Evolutionary conservation across 2,329 filamentous ascomycete species (phyloP).

Genomic region (Knufia petricola): DNA sequence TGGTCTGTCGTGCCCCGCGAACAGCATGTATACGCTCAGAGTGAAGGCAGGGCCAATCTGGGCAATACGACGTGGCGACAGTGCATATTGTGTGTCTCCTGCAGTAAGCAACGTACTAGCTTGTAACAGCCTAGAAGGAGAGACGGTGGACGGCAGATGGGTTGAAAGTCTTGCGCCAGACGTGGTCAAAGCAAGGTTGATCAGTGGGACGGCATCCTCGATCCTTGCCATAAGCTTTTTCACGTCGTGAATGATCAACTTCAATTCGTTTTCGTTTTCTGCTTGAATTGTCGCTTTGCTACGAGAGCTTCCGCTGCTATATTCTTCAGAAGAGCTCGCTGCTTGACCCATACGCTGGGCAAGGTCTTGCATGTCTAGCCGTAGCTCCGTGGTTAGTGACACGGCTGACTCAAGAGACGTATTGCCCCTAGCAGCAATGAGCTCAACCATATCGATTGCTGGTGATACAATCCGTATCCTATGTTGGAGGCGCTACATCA

Average conservation of each 20-base stretch:
- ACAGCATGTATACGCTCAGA: conserved; percentile 90
- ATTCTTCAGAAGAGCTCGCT: conserved; percentile 52
- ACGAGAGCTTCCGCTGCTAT: conserved; percentile 29
- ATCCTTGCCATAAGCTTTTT: conserved; percentile 65
- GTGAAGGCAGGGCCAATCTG: conserved; percentile 84
- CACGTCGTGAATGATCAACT: conserved; percentile 63
- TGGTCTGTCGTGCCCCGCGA: conserved; percentile 62
- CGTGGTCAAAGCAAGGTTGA: conserved; percentile 88
- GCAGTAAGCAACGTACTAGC: conserved; percentile 84
- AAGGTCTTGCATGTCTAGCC: conserved; percentile 71
- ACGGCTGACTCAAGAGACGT: conserved; percentile 77
- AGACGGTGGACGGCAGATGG: conserved; percentile 69
- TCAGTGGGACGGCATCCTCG: conserved; percentile 80
- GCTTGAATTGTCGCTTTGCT: conserved; percentile 41
- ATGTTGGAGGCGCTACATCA: conserved; percentile 52
- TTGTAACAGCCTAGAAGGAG: conserved; percentile 80
- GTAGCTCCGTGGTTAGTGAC: conserved; percentile 68
- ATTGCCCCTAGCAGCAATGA: conserved; percentile 71
- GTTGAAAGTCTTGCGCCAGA: conserved; percentile 82
- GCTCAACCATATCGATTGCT: conserved; percentile 82
- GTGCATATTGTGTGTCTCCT: conserved; percentile 72
- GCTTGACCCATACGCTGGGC: conserved; percentile 65
- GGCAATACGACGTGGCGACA: conserved; percentile 52
- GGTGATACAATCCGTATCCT: conserved; percentile 89
- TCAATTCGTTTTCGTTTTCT: conserved; percentile 55